These are phyloP conservation scores for Colletotrichum musicola DNA, from an alignment of 2,329 filamentous ascomycete genomes.

Conservation along the genomic window DNA sequence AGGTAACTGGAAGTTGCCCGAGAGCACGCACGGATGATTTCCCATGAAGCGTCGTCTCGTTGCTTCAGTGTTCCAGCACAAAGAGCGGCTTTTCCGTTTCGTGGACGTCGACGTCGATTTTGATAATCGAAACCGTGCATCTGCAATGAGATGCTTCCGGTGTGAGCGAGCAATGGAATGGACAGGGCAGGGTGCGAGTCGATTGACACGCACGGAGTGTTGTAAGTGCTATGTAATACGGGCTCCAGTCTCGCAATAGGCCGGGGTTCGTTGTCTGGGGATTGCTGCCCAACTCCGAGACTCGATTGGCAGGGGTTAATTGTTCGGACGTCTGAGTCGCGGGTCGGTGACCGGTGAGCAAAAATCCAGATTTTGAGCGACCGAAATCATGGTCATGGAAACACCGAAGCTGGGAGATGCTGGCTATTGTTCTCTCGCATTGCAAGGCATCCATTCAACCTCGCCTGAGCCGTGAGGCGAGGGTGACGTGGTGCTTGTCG, in stretches of 20 bases:
- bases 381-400: constrained; percentile 10
- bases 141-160: neutral
- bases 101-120: neutral
- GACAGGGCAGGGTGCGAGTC: constrained; percentile 13
- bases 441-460: neutral
- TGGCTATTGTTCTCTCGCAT: constrained; percentile 13
- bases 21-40: neutral
- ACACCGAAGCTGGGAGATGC: constrained; percentile 13
- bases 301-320: constrained; percentile 20
- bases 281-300: constrained; percentile 37
- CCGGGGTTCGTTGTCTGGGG: constrained; percentile 26
- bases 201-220: constrained; percentile 15
- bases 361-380: constrained; percentile 8
- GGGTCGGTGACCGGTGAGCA: constrained; percentile 12
- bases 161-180: neutral
- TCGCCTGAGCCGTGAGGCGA: constrained; percentile 5
- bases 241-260: constrained; percentile 11
- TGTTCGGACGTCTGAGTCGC: constrained; percentile 36
- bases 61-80: too few relatives aligned
- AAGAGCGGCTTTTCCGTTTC: too few relatives aligned
- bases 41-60: too few relatives aligned
- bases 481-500: constrained; percentile 30
- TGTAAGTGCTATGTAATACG: too few relatives aligned
- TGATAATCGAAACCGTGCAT: neutral
- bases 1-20: neutral